phyloP scores from a whole-genome alignment of 2,329 filamentous ascomycete genomes.

The Sporothrix inflata region DNA sequence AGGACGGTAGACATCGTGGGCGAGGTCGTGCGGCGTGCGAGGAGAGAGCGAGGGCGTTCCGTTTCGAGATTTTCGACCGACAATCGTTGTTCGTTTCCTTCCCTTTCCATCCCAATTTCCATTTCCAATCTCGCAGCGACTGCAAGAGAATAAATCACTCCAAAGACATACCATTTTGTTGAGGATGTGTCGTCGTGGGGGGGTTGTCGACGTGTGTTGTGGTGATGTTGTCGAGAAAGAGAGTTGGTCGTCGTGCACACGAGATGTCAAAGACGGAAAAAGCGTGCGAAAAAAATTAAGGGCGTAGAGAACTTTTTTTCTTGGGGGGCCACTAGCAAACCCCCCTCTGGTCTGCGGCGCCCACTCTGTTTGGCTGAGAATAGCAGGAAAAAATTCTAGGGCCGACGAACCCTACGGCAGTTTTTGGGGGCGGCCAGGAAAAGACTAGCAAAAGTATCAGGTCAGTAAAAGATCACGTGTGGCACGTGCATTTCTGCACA shows the following conservation, averaged over 20 bases:
- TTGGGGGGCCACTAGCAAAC: slow-evolving; percentile 16
- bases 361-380: slow-evolving; percentile 7
- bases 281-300: slow-evolving; percentile 34
- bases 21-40: background rate
- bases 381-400: slow-evolving; percentile 33
- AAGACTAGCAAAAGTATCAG: background rate
- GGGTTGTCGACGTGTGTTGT: slow-evolving; percentile 30
- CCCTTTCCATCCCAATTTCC: slow-evolving; percentile 31
- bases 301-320: slow-evolving; percentile 31
- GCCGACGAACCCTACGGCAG: slow-evolving; percentile 32
- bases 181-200: slow-evolving; percentile 30
- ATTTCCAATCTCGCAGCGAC: background rate
- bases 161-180: slow-evolving; percentile 33
- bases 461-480: slow-evolving; percentile 22
- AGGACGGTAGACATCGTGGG: background rate
- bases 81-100: slow-evolving; percentile 1
- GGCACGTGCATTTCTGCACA: background rate
- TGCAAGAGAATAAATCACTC: background rate
- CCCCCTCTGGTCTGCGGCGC: slow-evolving; percentile 21
- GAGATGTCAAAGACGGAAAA: slow-evolving; percentile 28
- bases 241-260: slow-evolving; percentile 31
- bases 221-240: slow-evolving; percentile 29
- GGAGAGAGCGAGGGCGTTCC: background rate
- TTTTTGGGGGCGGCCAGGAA: background rate
- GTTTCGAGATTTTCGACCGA: slow-evolving; percentile 9